Conservation (phyloP, 495 filamentous ascomycete species). For the Aspergillus haitiensis region DNA sequence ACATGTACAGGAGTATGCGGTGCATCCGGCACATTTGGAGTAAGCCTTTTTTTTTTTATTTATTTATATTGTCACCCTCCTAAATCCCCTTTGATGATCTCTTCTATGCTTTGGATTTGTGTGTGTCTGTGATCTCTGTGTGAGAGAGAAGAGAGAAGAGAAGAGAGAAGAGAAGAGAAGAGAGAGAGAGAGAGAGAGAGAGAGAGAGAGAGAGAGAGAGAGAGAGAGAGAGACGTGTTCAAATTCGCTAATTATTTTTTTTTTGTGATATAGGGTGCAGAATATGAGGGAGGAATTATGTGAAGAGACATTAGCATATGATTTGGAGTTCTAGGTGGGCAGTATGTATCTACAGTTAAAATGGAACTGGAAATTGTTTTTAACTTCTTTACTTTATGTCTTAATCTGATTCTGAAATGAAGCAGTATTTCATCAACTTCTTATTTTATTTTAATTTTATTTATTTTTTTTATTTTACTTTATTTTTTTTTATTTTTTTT, state of each 20-base stretch:
- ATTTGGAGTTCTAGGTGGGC: conserved; percentile 38
- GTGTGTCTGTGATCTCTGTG: background rate
- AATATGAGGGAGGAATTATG: conserved; percentile 45
- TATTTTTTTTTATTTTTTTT: background rate
- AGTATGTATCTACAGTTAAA: background rate
- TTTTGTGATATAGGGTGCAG: conserved; percentile 31
- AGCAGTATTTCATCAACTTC: too few relatives aligned
- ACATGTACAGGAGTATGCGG: conserved; percentile 37
- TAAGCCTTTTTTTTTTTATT: conserved; percentile 22
- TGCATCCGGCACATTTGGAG: conserved; percentile 44
- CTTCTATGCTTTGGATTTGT: background rate
- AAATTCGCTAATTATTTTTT: conserved; percentile 3
- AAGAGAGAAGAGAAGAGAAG: too few relatives aligned
- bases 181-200: too few relatives aligned
- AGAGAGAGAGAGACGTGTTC: too few relatives aligned
- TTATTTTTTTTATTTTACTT: background rate
- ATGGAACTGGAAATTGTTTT: too few relatives aligned
- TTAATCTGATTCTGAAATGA: too few relatives aligned
- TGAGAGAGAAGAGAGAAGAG: conserved; percentile 12
- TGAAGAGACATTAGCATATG: conserved; percentile 49
- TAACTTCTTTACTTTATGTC: too few relatives aligned
- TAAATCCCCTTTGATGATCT: too few relatives aligned
- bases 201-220: too few relatives aligned
- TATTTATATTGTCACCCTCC: background rate
- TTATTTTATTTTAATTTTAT: background rate